phyloP scores from a whole-genome alignment of 176 grass and related monocot species.

The Avena sativa region DNA sequence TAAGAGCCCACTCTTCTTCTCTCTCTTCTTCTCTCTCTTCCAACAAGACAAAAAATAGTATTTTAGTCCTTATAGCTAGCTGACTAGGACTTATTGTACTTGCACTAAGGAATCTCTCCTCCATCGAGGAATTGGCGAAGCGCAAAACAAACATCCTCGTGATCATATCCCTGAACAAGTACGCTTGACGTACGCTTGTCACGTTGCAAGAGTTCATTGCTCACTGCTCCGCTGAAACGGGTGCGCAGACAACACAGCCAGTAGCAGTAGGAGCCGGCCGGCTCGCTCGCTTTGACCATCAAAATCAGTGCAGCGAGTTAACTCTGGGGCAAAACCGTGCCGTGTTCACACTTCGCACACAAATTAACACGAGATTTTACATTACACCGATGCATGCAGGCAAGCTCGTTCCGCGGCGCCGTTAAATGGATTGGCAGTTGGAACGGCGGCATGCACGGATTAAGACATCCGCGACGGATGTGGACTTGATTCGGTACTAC shows the following conservation, averaged over 20 bases:
- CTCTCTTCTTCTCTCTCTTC: too few species aligned
- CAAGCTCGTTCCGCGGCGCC: neutral
- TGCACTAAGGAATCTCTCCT: too few species aligned
- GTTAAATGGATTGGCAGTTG: neutral
- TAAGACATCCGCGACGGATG: too few species aligned
- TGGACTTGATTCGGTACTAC: too few species aligned
- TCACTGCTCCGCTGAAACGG: neutral
- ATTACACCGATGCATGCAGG: neutral
- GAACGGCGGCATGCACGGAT: neutral
- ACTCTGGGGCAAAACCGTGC: neutral
- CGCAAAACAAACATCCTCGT: too few species aligned
- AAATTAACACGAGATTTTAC: neutral
- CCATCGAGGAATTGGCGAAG: too few species aligned
- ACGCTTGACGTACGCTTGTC: neutral
- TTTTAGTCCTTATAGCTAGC: too few species aligned
- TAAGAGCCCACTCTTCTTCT: too few species aligned
- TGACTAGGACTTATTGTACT: too few species aligned
- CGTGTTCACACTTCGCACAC: neutral
- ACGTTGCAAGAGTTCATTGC: neutral
- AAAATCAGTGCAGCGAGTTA: neutral
- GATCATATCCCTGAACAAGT: neutral
- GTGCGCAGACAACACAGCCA: neutral
- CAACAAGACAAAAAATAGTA: too few species aligned
- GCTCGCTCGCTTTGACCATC: neutral
- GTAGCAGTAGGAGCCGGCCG: neutral